These are phyloP conservation scores for Lignosus rhinocerotis DNA, from an alignment of 1,284 basidiomycete species.

Conservation along the genomic window DNA sequence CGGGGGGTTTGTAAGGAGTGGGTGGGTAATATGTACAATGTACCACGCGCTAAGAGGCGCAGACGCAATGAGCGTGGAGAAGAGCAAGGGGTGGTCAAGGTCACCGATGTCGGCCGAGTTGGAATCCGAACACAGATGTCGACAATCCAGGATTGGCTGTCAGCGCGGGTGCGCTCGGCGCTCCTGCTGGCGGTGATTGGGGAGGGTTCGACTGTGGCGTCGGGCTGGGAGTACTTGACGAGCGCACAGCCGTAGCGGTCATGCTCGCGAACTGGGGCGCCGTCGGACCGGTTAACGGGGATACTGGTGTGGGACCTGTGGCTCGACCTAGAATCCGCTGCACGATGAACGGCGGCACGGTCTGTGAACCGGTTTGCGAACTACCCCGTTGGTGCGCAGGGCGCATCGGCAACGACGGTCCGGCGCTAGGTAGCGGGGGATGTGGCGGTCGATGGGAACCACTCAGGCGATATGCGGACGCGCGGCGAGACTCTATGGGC, in stretches of 20 bases:
- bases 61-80: background rate
- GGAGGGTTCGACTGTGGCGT: background rate
- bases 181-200: background rate
- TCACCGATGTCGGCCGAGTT: slow-evolving; percentile 22
- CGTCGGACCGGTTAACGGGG: slow-evolving; percentile 27
- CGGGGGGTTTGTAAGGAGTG: slow-evolving; percentile 7
- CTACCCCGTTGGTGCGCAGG: slow-evolving; percentile 15
- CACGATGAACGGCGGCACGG: slow-evolving; percentile 35
- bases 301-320: slow-evolving; percentile 18
- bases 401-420: slow-evolving; percentile 17
- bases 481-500: slow-evolving; percentile 37
- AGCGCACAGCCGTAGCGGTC: slow-evolving; percentile 5
- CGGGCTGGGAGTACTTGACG: background rate
- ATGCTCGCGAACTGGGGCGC: slow-evolving; percentile 20
- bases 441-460: slow-evolving; percentile 47
- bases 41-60: background rate
- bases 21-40: slow-evolving; percentile 15
- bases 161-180: background rate
- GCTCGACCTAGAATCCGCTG: slow-evolving; percentile 42
- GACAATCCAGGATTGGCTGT: slow-evolving; percentile 9
- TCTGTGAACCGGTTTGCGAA: slow-evolving; percentile 16
- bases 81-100: background rate
- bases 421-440: slow-evolving; percentile 46
- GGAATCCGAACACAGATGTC: slow-evolving; percentile 24
- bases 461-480: slow-evolving; percentile 32